Conservation (phyloP, 1,284 basidiomycete genomes). For the Leccinum fuscescens region DNA sequence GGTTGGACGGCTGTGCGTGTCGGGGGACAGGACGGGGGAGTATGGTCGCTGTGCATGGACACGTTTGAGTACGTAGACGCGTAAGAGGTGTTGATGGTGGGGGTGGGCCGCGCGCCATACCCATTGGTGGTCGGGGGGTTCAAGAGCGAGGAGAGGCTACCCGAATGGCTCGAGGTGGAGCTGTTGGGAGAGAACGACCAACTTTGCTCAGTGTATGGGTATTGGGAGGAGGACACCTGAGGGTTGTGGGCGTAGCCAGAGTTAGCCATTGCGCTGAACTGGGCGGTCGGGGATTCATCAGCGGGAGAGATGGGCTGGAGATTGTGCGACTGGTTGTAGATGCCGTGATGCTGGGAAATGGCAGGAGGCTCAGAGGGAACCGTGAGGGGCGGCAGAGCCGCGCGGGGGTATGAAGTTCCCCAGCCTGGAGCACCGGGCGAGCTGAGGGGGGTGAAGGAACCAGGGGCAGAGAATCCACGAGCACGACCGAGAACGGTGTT, state of each 20-base stretch:
- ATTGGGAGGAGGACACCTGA: slow-evolving; percentile 56
- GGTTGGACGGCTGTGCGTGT: slow-evolving; percentile 65
- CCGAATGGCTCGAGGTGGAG: slow-evolving; percentile 59
- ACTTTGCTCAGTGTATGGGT: slow-evolving; percentile 54
- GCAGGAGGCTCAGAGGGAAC: slow-evolving; percentile 70
- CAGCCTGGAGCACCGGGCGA: slow-evolving; percentile 55
- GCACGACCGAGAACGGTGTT: slow-evolving; percentile 52
- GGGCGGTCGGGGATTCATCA: slow-evolving; percentile 63
- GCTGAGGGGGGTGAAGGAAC: slow-evolving; percentile 67
- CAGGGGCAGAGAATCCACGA: slow-evolving; percentile 78
- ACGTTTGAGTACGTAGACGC: slow-evolving; percentile 63
- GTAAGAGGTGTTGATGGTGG: slow-evolving; percentile 70
- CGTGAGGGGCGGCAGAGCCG: slow-evolving; percentile 74
- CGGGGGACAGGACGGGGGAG: slow-evolving; percentile 70
- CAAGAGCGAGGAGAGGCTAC: slow-evolving; percentile 73
- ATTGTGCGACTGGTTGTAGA: slow-evolving; percentile 59
- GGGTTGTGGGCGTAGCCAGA: slow-evolving; percentile 31
- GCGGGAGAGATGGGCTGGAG: slow-evolving; percentile 63
- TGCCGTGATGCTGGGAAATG: slow-evolving; percentile 48
- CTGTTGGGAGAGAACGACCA: slow-evolving; percentile 63
- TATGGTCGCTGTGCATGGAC: slow-evolving; percentile 64
- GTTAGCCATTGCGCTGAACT: slow-evolving; percentile 51
- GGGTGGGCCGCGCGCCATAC: slow-evolving; percentile 54
- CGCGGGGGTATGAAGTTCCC: slow-evolving; percentile 57
- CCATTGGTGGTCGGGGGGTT: slow-evolving; percentile 62